phyloP scores from a whole-genome alignment of 192 early-diverging fungal species.

The Spizellomyces punctatus region DNA sequence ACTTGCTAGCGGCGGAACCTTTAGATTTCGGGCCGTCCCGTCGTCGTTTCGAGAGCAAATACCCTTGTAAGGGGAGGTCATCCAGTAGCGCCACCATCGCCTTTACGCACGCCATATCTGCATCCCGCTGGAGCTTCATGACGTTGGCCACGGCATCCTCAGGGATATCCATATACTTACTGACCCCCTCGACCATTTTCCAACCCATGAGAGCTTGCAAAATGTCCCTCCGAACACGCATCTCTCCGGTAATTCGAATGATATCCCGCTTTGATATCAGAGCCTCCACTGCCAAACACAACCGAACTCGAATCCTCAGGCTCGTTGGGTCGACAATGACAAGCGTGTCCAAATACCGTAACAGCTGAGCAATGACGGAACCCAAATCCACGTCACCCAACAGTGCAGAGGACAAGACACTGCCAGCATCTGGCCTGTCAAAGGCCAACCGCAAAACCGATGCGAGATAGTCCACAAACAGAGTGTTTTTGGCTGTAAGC shows the following conservation, averaged over 20 bases:
- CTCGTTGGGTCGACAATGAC: conserved; percentile 40
- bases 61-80: conserved; percentile 72
- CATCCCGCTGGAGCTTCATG: conserved; percentile 68
- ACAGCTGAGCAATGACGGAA: conserved; percentile 64
- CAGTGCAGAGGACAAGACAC: background rate
- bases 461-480: conserved; percentile 56
- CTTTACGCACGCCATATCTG: conserved; percentile 79
- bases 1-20: conserved; percentile 67
- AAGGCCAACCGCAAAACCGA: conserved; percentile 24
- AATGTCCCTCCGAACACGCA: conserved; percentile 71
- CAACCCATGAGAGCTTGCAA: conserved; percentile 74
- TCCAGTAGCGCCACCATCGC: conserved; percentile 70
- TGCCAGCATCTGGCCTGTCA: conserved; percentile 19
- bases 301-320: conserved; percentile 71
- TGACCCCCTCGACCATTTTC: conserved; percentile 45
- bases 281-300: conserved; percentile 76
- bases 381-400: conserved; percentile 64
- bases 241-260: conserved; percentile 71
- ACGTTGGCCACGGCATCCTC: conserved; percentile 7
- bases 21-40: conserved; percentile 53
- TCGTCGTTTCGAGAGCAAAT: conserved; percentile 10
- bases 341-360: conserved; percentile 72
- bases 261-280: conserved; percentile 76
- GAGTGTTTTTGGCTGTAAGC: conserved; percentile 62
- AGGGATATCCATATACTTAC: conserved; percentile 11